Conservation (phyloP, 495 filamentous ascomycete genomes). For the Podospora tetraspora region DNA sequence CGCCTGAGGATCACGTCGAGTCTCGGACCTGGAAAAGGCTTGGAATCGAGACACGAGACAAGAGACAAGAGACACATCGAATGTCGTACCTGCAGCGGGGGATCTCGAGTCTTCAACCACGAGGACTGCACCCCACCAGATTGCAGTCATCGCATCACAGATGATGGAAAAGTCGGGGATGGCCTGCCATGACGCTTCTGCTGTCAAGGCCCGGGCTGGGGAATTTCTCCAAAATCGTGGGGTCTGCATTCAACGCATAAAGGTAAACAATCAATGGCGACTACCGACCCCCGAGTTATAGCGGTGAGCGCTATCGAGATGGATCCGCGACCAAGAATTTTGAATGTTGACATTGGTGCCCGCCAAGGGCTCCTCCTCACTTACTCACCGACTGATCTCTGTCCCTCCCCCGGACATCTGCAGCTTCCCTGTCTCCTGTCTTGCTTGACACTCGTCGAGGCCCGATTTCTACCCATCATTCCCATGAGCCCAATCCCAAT, state of each 20-base stretch:
- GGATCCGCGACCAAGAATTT: conserved; percentile 4
- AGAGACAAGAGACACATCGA: not conserved
- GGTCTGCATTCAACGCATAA: conserved; percentile 22
- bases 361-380: not conserved
- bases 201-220: conserved; percentile 6
- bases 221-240: conserved; percentile 1
- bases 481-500: not conserved
- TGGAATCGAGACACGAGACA: not conserved
- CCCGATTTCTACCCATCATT: not conserved
- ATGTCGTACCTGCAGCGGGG: not conserved
- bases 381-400: not conserved
- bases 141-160: not conserved
- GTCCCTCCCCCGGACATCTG: not conserved
- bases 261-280: conserved; percentile 27
- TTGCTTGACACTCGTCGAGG: too few species aligned
- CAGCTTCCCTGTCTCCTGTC: not conserved
- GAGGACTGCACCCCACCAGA: not conserved
- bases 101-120: not conserved
- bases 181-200: conserved; percentile 13
- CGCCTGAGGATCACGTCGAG: not conserved
- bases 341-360: not conserved
- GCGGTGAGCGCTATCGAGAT: conserved; percentile 16
- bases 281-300: not conserved
- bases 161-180: conserved; percentile 8
- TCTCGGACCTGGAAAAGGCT: not conserved